These are phyloP conservation scores for Apium graveolens DNA, from an alignment of 129 eudicot genomes.

Conservation along the genomic window DNA sequence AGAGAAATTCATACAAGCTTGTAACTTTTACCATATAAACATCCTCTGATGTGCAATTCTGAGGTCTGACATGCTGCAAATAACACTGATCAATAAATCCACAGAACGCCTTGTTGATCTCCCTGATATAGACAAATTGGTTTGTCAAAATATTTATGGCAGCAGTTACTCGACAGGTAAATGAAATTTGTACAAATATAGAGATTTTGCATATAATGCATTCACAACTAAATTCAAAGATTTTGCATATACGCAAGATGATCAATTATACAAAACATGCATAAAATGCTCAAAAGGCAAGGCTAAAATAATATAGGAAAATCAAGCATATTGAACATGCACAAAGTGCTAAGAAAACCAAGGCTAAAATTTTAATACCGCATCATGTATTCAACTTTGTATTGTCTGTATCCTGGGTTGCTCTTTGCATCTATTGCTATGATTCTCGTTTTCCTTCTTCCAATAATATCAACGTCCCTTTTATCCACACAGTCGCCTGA, in stretches of 20 bases:
- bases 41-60: conserved; percentile 16
- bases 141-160: neutral
- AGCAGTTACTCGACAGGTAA: neutral
- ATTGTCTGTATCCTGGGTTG: conserved; percentile 69
- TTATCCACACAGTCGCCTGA: conserved; percentile 53
- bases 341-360: conserved; percentile 7
- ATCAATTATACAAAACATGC: neutral
- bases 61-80: conserved; percentile 19
- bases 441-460: conserved; percentile 79
- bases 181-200: neutral
- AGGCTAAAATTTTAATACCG: conserved; percentile 26
- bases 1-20: neutral
- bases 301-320: neutral
- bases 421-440: conserved; percentile 83
- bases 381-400: conserved; percentile 37
- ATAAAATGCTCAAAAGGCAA: neutral
- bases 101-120: conserved; percentile 84
- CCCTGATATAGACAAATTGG: conserved; percentile 34
- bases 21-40: conserved; percentile 19
- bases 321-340: neutral
- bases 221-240: neutral
- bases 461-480: conserved; percentile 44
- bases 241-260: neutral
- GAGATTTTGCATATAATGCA: neutral
- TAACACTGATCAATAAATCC: conserved; percentile 62